Conservation (phyloP, 1,284 basidiomycete species). For the Ganoderma sp. region DNA sequence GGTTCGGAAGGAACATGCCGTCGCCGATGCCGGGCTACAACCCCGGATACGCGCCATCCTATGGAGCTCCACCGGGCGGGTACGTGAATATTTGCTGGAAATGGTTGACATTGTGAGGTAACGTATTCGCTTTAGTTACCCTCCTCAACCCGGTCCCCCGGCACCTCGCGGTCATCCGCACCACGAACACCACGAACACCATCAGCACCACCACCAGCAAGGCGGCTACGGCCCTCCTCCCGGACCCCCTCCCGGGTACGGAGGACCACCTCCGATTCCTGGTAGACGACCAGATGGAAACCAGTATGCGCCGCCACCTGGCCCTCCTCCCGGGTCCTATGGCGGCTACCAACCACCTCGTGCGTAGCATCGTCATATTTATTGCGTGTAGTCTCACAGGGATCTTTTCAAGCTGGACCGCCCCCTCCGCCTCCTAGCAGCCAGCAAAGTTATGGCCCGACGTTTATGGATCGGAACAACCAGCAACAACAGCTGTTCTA, state of each 20-base stretch:
- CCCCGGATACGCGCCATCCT: slow-evolving; percentile 35
- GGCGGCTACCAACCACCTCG: slow-evolving; percentile 41
- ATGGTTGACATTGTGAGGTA: not conserved
- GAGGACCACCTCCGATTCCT: slow-evolving; percentile 26
- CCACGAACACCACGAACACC: slow-evolving; percentile 20
- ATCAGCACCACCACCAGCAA: slow-evolving; percentile 24
- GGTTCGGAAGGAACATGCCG: slow-evolving; percentile 19
- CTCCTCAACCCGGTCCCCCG: slow-evolving; percentile 30
- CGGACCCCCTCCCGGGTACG: slow-evolving; percentile 19
- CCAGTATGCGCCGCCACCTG: slow-evolving; percentile 40
- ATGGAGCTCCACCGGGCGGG: slow-evolving; percentile 38
- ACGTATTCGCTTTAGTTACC: slow-evolving; percentile 14
- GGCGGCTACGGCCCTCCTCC: slow-evolving; percentile 41
- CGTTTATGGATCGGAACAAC: slow-evolving; percentile 57
- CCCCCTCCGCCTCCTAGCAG: slow-evolving; percentile 64
- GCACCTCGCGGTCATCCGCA: slow-evolving; percentile 3
- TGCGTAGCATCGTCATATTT: slow-evolving; percentile 19
- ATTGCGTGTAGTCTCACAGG: not conserved
- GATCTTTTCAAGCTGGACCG: slow-evolving; percentile 39
- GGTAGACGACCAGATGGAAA: slow-evolving; percentile 21
- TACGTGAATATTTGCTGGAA: slow-evolving; percentile 8
- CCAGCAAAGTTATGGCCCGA: slow-evolving; percentile 73
- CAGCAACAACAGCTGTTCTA: slow-evolving; percentile 59
- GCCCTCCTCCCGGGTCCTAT: slow-evolving; percentile 30
- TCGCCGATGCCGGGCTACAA: slow-evolving; percentile 29